These are phyloP conservation scores for Capsicum baccatum DNA, from an alignment of 257 asterid species.

Conservation along the genomic window DNA sequence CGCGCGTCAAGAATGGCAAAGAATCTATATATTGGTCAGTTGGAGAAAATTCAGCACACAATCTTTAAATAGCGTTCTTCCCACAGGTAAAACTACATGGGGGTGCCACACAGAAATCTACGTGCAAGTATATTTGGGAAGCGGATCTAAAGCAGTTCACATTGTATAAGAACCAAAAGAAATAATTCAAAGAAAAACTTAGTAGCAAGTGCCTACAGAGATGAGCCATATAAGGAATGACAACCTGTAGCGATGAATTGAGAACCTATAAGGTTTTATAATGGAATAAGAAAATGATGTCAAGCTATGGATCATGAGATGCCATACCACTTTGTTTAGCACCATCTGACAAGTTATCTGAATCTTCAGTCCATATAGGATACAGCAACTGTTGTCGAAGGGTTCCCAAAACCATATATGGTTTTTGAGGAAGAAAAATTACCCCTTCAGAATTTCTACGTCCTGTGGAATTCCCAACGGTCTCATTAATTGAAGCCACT, in stretches of 20 bases:
- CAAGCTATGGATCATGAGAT: slow-evolving; percentile 49
- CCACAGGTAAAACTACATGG: background rate
- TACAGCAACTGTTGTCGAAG: slow-evolving; percentile 90
- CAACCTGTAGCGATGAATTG: slow-evolving; percentile 9
- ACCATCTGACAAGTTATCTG: slow-evolving; percentile 45
- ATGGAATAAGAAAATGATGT: slow-evolving; percentile 45
- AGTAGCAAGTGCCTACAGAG: slow-evolving; percentile 14
- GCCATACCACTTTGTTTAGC: slow-evolving; percentile 56
- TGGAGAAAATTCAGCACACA: slow-evolving; percentile 25
- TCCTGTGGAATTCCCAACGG: slow-evolving; percentile 34
- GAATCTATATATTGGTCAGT: slow-evolving; percentile 49
- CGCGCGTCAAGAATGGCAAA: slow-evolving; percentile 47
- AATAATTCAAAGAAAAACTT: background rate
- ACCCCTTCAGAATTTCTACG: slow-evolving; percentile 51
- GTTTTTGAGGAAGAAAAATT: slow-evolving; percentile 94
- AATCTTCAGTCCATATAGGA: slow-evolving; percentile 79
- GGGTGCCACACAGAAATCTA: background rate
- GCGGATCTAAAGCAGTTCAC: background rate
- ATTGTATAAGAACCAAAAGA: background rate
- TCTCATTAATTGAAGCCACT: slow-evolving; percentile 34
- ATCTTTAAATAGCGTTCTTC: background rate
- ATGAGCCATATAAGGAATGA: background rate
- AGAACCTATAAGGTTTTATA: background rate
- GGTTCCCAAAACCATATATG: slow-evolving; percentile 90
- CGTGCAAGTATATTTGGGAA: background rate